Evolutionary conservation across 164 flowering plant species (phyloP), one percentile per base, ranked within the genome.

Genomic region (Cinnamomum micranthum): DNA sequence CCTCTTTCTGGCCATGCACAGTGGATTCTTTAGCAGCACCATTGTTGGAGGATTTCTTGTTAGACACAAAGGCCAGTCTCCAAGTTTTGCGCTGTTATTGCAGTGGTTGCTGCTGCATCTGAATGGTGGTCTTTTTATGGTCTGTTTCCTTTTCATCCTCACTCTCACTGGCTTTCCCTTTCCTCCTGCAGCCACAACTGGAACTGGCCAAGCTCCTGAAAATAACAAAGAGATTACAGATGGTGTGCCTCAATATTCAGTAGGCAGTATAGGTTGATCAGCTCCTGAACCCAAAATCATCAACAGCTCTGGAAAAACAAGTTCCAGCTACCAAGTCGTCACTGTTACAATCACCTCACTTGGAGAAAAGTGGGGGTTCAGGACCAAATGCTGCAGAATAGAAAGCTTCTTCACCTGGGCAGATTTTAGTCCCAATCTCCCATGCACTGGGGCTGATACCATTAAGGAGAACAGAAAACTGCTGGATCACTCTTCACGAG

Each of bases 41-140:
- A 50, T 70, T 68, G n/a, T 31, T n/a, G 90, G 85, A 71, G 87
- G 86, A 64, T 85, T 81, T 80, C 80, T 81, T 35, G 28, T 76
- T 15, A 75, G 81, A 63, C 87, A 76, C 41, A 69, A 76, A 65
- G 82, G 68, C 73, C 63, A 85, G 50, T 60, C 87, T 75, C 92
- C 96, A 59, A 88, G 88, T 80, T 80, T 88, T 81, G 88, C 89
- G 23, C 90, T 65, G 73, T 94, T 75, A 93, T 91, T 73, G 96
- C 92, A 25, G 92, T 93, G 23, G 92, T 92, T 35, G 92, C 98
- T n/a, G 97, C 99, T 74, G 98, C 99, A 71, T 84, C 96, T 67
- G 97, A 98, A 75, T 93, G 97, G 99, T 95, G 99, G 99, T 90
- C 97, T 50, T 84, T 98, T 71, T 89, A 92, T 77, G 99, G 98